These are phyloP conservation scores for Kluyveromyces siamensis DNA, from an alignment of 805 yeast genomes.

Conservation along the genomic window DNA sequence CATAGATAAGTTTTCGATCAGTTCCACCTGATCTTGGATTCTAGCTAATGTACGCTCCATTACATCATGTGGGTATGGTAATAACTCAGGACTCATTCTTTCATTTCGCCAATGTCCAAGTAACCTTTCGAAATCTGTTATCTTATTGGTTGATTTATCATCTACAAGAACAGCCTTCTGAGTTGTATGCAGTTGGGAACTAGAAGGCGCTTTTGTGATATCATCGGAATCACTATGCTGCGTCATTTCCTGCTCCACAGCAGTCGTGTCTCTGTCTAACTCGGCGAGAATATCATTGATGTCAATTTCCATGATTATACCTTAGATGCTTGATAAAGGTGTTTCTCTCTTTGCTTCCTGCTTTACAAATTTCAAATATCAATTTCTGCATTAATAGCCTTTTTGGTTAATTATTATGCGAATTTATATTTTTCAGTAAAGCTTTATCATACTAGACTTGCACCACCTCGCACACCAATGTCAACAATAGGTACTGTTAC, in stretches of 20 bases:
- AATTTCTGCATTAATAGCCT: no score
- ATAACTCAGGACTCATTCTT: constrained; percentile 77
- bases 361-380: no score
- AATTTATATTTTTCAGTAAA: neutral
- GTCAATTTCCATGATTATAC: constrained; percentile 35
- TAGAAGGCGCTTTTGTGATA: constrained; percentile 12
- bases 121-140: constrained; percentile 29
- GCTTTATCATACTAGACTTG: neutral
- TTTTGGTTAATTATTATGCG: no score
- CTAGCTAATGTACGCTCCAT: constrained; percentile 49
- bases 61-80: constrained; percentile 59
- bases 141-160: constrained; percentile 1
- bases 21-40: constrained; percentile 62
- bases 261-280: constrained; percentile 42
- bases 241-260: constrained; percentile 16
- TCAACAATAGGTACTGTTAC: neutral
- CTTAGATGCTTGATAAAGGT: neutral
- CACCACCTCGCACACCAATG: neutral
- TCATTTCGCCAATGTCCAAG: constrained; percentile 73
- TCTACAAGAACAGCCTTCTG: neutral
- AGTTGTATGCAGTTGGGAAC: constrained; percentile 12
- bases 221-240: constrained; percentile 4
- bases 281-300: constrained; percentile 66
- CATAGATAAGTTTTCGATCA: constrained; percentile 68
- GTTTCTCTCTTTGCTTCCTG: no score